Base-by-base conservation (phyloP, 768 basidiomycete genomes). In the Candolleomyces aberdarensis region DNA sequence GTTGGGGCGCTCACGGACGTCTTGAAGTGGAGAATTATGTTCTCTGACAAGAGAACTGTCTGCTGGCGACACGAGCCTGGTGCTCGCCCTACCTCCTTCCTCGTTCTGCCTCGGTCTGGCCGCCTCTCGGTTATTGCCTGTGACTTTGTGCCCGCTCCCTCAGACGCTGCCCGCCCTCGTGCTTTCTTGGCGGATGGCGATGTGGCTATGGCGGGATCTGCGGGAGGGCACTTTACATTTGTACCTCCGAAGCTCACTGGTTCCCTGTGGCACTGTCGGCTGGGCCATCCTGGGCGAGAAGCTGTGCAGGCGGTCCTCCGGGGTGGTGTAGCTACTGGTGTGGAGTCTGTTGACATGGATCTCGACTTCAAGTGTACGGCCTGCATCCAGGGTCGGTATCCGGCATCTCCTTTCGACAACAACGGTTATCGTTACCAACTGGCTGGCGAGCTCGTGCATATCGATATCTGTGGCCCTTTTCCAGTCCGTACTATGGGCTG, bases 391-490 rank as follows among this genome's bases (percentile, higher is more conserved):
- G 69, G 71, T 0, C 69, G 71, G 40, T 58, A 62, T 41, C 60
- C 71, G 20, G 62, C 63, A 13, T 58, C 22, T 10, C 62, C 66
- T 43, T 43, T 43, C 5, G 11, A 11, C 41, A 43, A 43, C 46
- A 52, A 62, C 15, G 62, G 49, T 15, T 29, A 62, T 39, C 58
- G 59, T 9, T 64, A 68, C 0, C 1, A 39, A 0, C 1, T 52
- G 0, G 20, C 69, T 22, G 64, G 70, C 5, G 67, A 69, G 2
- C 61, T 72, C 1, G 46, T 73, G 0, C 72, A 74, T 19, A 63
- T 68, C n/a, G 70, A 73, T 41, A 56, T 57, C 0, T 71, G 68
- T 58, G 70, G 69, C 0, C 72, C 71, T 7, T 73, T 69, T 13
- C 65, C 68, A 0, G 41, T 61, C 0, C 31, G n/a, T 0, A 65